Evolutionary conservation across 495 filamentous ascomycete species (phyloP).

Genomic region (Monascus purpureus): DNA sequence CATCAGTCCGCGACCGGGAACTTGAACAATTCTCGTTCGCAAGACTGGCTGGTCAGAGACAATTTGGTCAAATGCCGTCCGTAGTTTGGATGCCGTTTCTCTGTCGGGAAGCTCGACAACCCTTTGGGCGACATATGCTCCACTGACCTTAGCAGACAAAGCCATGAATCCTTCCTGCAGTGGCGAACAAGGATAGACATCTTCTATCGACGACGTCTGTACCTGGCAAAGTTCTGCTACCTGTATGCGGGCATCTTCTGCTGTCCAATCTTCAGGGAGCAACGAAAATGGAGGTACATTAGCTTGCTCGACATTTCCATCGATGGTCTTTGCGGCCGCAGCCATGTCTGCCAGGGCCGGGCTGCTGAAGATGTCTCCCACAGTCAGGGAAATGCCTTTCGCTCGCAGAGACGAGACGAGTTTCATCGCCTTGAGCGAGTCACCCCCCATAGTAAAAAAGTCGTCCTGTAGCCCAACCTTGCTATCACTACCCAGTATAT

Average conservation of each 20-base stretch:
- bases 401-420: constrained; percentile 22
- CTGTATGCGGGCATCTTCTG: constrained; percentile 3
- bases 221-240: background rate
- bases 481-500: constrained; percentile 5
- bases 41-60: constrained; percentile 12
- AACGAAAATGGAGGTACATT: constrained; percentile 9
- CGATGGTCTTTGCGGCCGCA: background rate
- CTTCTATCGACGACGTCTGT: constrained; percentile 18
- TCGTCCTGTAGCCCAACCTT: constrained; percentile 28
- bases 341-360: background rate
- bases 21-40: constrained; percentile 19
- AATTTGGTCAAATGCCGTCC: background rate
- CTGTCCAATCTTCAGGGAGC: constrained; percentile 8
- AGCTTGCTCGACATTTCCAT: background rate
- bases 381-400: constrained; percentile 14
- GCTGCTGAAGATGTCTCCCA: constrained; percentile 19
- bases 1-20: constrained; percentile 9
- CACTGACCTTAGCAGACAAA: constrained; percentile 7
- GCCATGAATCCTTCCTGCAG: constrained; percentile 40
- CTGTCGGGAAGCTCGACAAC: constrained; percentile 1
- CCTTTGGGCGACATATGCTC: background rate
- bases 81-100: background rate
- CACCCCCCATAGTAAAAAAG: constrained; percentile 41
- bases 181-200: constrained; percentile 40
- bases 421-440: constrained; percentile 40